phyloP scores from a whole-genome alignment of 805 yeast species.

The Yamadazyma takamatsuzukensis region DNA sequence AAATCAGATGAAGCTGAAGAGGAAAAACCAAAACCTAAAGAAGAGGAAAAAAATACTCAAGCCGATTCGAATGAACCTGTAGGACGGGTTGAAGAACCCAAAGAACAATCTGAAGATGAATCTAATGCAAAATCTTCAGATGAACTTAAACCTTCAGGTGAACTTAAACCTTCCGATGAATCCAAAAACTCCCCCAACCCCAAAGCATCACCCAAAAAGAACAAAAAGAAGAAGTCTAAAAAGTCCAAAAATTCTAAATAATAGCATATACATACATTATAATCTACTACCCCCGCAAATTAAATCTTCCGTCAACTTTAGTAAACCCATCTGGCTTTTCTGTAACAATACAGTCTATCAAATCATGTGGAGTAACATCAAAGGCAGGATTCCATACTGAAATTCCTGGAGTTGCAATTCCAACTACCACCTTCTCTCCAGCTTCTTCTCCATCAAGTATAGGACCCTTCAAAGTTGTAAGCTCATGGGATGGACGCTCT shows the following conservation, averaged over 20 bases:
- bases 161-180: slow-evolving; percentile 1
- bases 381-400: slow-evolving; percentile 95
- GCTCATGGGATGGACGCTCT: slow-evolving; percentile 77
- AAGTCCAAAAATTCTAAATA: too few relatives aligned
- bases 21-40: not conserved
- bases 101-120: slow-evolving; percentile 2
- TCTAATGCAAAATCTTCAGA: not conserved
- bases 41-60: not conserved
- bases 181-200: not conserved
- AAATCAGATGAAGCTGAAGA: not conserved
- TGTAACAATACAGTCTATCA: slow-evolving; percentile 87
- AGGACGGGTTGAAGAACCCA: slow-evolving; percentile 1
- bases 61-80: not conserved
- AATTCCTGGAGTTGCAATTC: slow-evolving; percentile 81
- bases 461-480: slow-evolving; percentile 71
- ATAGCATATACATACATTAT: not conserved
- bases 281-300: slow-evolving; percentile 20
- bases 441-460: slow-evolving; percentile 22
- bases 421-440: slow-evolving; percentile 50
- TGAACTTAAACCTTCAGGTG: slow-evolving; percentile 3
- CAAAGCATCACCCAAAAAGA: not conserved
- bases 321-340: slow-evolving; percentile 53
- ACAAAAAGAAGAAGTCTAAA: not conserved
- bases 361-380: slow-evolving; percentile 82
- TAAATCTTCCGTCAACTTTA: slow-evolving; percentile 54